Evolutionary conservation across 73 alveolate species (phyloP), one percentile per base, ranked within the genome.

Genomic region (Symbiodinium natans): DNA sequence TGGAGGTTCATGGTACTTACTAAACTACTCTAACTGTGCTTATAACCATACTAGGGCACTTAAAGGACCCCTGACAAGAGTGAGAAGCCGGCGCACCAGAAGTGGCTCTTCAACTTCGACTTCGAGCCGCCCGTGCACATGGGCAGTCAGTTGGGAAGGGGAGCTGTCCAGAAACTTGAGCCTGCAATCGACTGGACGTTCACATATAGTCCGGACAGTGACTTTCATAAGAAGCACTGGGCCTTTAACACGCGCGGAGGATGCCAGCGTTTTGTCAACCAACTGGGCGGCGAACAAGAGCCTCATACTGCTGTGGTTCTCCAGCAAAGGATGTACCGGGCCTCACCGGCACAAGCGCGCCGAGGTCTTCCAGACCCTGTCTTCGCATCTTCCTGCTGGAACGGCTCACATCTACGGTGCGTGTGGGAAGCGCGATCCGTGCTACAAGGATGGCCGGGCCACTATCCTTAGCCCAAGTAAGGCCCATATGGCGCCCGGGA

Each of bases 31-130:
- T n/a, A n/a, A n/a, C n/a, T n/a, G n/a, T n/a, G n/a, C n/a, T n/a
- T n/a, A n/a, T n/a, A n/a, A n/a, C n/a, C n/a, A n/a, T n/a, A 19
- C 33, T 17, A 25, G 23, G 1, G 41, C 29, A 4, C 48, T 33
- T 75, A 46, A 46, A 46, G 59, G 89, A 15, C 38, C 21, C 59
- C 63, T 17, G 23, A 15, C 38, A 19, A 27, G 33, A 2, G 38
- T 10, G 11, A 43, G 36, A 82, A 82, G 89, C 89, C 63, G 6
- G n/a, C 17, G 39, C 19, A 33, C 10, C 89, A 82, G 59, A 15
- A 29, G 31, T 82, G 89, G 89, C 59, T 82, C 63, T 31, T 38
- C 23, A 82, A 34, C 89, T 82, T 33, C 36, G 89, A 82, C 36
- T 82, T 82, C 4, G 89, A 82, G 89, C 34, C 89, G 7, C 63